A percentile compares a stretch with the other conserved stretches of the same genome.
These are phyloP conservation scores for Capronia epimyces DNA, from an alignment of 2,329 filamentous ascomycete species.

Conservation along the genomic window DNA sequence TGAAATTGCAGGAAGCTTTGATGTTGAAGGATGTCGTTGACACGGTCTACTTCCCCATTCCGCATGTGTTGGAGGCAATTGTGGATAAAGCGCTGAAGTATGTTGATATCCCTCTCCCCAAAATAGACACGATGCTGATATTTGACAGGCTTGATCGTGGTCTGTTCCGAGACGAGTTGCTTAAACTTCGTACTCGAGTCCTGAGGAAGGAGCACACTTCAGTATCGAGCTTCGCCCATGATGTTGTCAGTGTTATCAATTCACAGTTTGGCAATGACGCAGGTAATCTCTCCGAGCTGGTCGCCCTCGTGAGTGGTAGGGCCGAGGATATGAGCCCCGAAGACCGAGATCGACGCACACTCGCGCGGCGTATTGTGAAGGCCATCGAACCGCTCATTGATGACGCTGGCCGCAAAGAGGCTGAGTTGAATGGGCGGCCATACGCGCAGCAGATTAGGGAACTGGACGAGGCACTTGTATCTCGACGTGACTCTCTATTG, in stretches of 20 bases:
- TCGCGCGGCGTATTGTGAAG: constrained; percentile 87
- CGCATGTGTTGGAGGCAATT: constrained; percentile 68
- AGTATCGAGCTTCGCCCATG: constrained; percentile 55
- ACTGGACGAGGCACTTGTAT: constrained; percentile 62
- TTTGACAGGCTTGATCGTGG: constrained; percentile 41
- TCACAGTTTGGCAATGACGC: constrained; percentile 49
- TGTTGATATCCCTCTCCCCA: constrained; percentile 43
- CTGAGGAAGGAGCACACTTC: constrained; percentile 55
- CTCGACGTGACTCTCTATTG: constrained; percentile 47
- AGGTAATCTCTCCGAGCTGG: constrained; percentile 41
- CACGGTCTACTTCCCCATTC: constrained; percentile 84
- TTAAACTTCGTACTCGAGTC: constrained; percentile 49
- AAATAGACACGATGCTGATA: constrained; percentile 22
- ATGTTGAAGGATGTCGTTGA: constrained; percentile 76
- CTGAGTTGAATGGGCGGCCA: constrained; percentile 67
- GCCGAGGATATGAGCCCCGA: constrained; percentile 51
- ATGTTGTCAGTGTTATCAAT: constrained; percentile 53
- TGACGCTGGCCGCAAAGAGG: constrained; percentile 69
- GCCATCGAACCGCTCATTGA: constrained; percentile 73
- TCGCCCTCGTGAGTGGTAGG: constrained; percentile 49
- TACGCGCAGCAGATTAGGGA: constrained; percentile 66
- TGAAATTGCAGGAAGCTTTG: constrained; percentile 71
- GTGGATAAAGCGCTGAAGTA: constrained; percentile 76
- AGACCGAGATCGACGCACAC: constrained; percentile 71
- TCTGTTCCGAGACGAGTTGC: constrained; percentile 53